These are phyloP conservation scores for Cupressus sempervirens DNA, from an alignment of 75 land plant genomes.

Conservation along the genomic window DNA sequence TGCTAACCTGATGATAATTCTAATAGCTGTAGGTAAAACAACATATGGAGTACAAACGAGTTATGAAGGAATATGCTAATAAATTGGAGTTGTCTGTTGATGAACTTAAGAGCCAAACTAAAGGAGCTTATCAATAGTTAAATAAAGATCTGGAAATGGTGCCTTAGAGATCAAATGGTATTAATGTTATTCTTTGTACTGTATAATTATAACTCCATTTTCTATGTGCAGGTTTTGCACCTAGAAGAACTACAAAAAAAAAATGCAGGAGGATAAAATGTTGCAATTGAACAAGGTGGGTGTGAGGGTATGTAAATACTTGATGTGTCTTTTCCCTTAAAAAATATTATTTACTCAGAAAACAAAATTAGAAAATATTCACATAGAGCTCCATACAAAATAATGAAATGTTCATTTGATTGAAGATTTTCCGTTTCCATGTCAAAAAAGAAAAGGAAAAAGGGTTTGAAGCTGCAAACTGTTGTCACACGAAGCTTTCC, in stretches of 20 bases:
- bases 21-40: conserved; percentile 31
- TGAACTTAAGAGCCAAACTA: conserved; percentile 17
- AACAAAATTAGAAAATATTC: not conserved
- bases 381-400: not conserved
- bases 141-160: conserved; percentile 64
- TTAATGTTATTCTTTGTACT: not conserved
- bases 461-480: too few species aligned
- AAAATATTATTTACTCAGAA: not conserved
- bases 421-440: not conserved
- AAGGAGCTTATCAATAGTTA: conserved; percentile 42
- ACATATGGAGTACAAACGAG: too few species aligned
- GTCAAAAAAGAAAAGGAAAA: too few species aligned
- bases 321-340: not conserved
- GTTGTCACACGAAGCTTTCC: too few species aligned
- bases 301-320: not conserved
- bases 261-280: not conserved
- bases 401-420: not conserved
- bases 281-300: conserved; percentile 4
- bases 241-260: conserved; percentile 39
- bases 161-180: not conserved
- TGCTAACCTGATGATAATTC: not conserved
- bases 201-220: not conserved
- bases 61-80: conserved; percentile 38
- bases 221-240: conserved; percentile 17
- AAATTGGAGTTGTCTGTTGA: conserved; percentile 27